Conservation (phyloP, 2,329 filamentous ascomycete species). For the Penicillium sp. region DNA sequence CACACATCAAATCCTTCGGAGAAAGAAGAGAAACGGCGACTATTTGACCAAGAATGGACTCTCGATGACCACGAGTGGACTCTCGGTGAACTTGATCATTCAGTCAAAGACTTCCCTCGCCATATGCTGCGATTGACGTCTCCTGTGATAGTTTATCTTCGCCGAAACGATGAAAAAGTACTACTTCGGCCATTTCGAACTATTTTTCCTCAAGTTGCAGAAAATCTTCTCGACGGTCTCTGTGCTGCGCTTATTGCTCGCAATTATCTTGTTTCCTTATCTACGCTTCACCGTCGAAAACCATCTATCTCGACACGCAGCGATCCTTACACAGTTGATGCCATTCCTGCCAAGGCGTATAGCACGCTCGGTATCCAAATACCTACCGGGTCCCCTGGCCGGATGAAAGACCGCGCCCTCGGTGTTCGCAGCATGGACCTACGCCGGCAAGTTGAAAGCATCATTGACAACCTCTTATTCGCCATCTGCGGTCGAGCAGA, state of each 20-base stretch:
- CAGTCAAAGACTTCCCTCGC: conserved; percentile 36
- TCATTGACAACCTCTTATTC: conserved; percentile 38
- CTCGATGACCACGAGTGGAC: conserved; percentile 43
- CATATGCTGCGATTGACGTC: conserved; percentile 38
- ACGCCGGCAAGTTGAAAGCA: conserved; percentile 31
- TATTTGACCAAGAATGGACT: conserved; percentile 40
- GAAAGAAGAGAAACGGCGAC: conserved; percentile 27
- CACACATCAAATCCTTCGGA: conserved; percentile 25
- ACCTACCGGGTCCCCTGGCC: conserved; percentile 24
- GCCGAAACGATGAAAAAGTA: conserved; percentile 37
- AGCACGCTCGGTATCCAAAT: conserved; percentile 34
- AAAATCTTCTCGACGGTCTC: conserved; percentile 36
- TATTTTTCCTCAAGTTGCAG: conserved; percentile 35
- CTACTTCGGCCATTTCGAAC: conserved; percentile 35
- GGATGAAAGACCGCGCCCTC: conserved; percentile 30
- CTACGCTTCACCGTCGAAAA: conserved; percentile 25
- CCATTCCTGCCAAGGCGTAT: conserved; percentile 34
- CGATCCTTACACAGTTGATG: conserved; percentile 25
- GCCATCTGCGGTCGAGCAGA: conserved; percentile 37
- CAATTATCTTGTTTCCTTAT: conserved; percentile 37
- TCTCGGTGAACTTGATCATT: conserved; percentile 38
- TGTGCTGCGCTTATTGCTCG: conserved; percentile 39
- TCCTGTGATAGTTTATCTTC: conserved; percentile 39
- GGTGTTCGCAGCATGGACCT: conserved; percentile 32
- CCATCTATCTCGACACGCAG: conserved; percentile 16